Conservation (phyloP, 306 rosid genomes). For the Fagus sylvatica region DNA sequence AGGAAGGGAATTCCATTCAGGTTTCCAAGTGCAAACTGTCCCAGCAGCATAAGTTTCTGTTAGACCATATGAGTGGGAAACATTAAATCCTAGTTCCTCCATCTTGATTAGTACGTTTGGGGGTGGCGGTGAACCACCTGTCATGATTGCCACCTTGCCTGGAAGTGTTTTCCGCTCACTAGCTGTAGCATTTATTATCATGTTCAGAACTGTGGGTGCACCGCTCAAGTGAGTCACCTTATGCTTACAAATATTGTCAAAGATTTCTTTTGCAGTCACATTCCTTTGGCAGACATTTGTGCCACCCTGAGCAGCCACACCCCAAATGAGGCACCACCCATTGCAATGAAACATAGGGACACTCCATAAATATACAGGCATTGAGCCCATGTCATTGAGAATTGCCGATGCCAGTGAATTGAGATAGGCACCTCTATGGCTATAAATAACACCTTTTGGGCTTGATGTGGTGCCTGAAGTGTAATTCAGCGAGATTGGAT, state of each 20-base stretch:
- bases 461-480: conserved; percentile 95
- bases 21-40: conserved; percentile 68
- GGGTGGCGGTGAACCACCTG: conserved; percentile 87
- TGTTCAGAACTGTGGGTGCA: conserved; percentile 78
- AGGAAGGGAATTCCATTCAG: conserved; percentile 75
- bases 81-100: conserved; percentile 64
- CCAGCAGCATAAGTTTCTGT: conserved; percentile 91
- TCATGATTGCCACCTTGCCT: conserved; percentile 52
- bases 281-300: conserved; percentile 78
- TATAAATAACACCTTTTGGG: conserved; percentile 85
- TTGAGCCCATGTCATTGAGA: conserved; percentile 63
- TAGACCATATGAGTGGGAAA: conserved; percentile 72
- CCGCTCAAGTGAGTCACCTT: conserved; percentile 76
- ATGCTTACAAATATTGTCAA: conserved; percentile 48
- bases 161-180: conserved; percentile 57
- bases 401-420: conserved; percentile 66
- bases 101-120: conserved; percentile 56
- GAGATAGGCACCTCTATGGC: conserved; percentile 91
- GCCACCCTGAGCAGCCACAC: conserved; percentile 89
- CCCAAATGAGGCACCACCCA: conserved; percentile 95
- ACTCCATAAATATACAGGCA: conserved; percentile 76
- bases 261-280: conserved; percentile 57
- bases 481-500: conserved; percentile 77
- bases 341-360: conserved; percentile 98
- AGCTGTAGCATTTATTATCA: conserved; percentile 62